Evolutionary conservation across 2,329 filamentous ascomycete genomes (phyloP), one percentile per base, ranked within the genome.

Genomic region (Penicillium sumatraense): DNA sequence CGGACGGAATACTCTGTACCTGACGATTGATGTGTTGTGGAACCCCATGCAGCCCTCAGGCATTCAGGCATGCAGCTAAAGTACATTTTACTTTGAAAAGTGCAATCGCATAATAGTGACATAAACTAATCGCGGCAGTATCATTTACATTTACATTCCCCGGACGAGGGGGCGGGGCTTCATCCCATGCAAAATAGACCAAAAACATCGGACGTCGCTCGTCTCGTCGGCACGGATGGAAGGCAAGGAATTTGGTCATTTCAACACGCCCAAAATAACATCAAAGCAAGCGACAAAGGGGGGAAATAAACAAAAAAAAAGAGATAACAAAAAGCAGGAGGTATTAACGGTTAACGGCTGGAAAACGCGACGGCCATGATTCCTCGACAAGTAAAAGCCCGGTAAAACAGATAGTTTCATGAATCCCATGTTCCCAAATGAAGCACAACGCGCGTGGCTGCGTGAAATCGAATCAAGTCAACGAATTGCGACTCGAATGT

Each of bases 91-190:
- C n/a, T n/a, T n/a, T n/a, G 16, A 16, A n/a, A 60, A 56, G 55
- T 56, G 16, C 41, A 59, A 56, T 59, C 31, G 53, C 56, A 58
- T 56, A 53, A 48, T 57, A 35, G 27, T 63, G 67, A 68, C 58
- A 67, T 67, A 31, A n/a, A 69, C 58, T 68, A 69, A 71, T 24
- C 35, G 38, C 66, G 64, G 66, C 46, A 72, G 68, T 73, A 75
- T 75, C 74, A 75, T 76, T 72, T 75, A 76, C 74, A 75, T 76
- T 72, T 75, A 76, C 74, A 76, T 72, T 72, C 68, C 63, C 65
- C 56, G 65, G 58, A 67, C 61, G 58, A 68, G 60, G 56, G 61
- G 58, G 57, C 62, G 61, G 65, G 61, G 60, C 65, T 46, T 62
- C 60, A 63, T 62, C 58, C 47, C 47, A 46, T 46, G 42, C 42